Percentiles rank a stretch among this genome's conserved stretches.
Evolutionary conservation across 192 early-diverging fungal genomes (phyloP).

Genomic region (Rhizophagus prolifer): DNA sequence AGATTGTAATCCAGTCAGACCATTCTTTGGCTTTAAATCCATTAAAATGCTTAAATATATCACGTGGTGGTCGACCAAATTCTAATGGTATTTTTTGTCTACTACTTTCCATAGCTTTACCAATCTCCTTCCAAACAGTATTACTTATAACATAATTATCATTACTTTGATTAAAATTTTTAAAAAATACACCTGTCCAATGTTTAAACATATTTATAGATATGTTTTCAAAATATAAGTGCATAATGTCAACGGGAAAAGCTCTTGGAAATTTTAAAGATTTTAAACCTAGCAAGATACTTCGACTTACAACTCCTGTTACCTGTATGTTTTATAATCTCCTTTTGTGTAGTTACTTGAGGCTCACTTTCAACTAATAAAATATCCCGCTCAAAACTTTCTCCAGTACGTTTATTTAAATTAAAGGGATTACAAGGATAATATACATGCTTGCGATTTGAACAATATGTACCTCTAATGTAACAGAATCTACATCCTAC

Average conservation of each 20-base stretch:
- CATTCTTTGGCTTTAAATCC: slow-evolving; percentile 1
- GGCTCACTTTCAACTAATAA: no score
- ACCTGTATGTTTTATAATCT: no score
- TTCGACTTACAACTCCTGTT: no score
- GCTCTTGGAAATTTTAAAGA: not conserved
- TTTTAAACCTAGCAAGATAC: not conserved
- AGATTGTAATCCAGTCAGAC: not conserved
- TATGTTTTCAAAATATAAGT: not conserved
- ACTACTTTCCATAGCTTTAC: not conserved
- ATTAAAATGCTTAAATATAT: not conserved
- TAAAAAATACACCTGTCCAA: not conserved
- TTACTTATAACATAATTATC: not conserved
- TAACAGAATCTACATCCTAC: slow-evolving; percentile 1
- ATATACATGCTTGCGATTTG: not conserved
- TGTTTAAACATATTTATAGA: not conserved
- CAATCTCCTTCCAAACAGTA: not conserved
- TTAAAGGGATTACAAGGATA: not conserved
- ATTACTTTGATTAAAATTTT: not conserved
- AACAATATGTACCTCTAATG: not conserved
- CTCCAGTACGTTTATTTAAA: no score
- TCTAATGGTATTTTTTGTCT: not conserved
- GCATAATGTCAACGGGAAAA: slow-evolving; percentile 1
- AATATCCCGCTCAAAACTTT: no score
- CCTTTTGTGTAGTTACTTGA: no score
- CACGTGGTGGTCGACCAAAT: not conserved